Percentiles rank a stretch among this genome's conserved stretches.
Conservation (phyloP, 768 basidiomycete species). For the Cantharellus cinnabarinus region DNA sequence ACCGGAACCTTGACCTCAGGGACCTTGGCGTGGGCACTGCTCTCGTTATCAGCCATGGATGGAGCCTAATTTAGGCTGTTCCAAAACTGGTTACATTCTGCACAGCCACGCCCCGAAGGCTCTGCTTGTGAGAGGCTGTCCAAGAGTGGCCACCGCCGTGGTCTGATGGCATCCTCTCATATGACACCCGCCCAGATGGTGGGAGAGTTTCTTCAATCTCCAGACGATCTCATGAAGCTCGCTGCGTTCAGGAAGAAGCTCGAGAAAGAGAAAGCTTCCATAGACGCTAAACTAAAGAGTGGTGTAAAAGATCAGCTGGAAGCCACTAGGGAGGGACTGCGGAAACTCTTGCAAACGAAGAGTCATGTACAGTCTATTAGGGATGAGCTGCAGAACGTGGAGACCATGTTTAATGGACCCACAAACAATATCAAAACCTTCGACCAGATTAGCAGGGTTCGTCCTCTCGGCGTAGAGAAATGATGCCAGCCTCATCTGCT, state of each 20-base stretch:
- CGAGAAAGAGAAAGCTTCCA: slow-evolving; percentile 88
- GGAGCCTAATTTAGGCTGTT: no score
- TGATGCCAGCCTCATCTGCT: neutral
- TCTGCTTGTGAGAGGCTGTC: no score
- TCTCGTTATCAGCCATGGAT: no score
- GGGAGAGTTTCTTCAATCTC: slow-evolving; percentile 79
- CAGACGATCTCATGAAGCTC: slow-evolving; percentile 82
- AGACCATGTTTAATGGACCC: slow-evolving; percentile 57
- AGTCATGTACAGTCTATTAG: slow-evolving; percentile 61
- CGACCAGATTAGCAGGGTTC: slow-evolving; percentile 77
- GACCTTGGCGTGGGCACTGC: neutral
- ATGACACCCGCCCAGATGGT: slow-evolving; percentile 51
- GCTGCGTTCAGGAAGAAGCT: slow-evolving; percentile 79
- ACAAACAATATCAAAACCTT: slow-evolving; percentile 64
- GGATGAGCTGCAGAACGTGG: slow-evolving; percentile 69
- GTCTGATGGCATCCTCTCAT: neutral
- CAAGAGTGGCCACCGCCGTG: no score
- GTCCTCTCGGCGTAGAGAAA: neutral
- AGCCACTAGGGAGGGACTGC: slow-evolving; percentile 70
- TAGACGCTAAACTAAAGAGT: slow-evolving; percentile 73
- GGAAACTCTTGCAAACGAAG: slow-evolving; percentile 57
- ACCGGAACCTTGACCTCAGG: slow-evolving; percentile 4
- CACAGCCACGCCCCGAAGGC: no score
- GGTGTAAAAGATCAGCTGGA: slow-evolving; percentile 88
- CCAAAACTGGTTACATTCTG: no score